Evolutionary conservation across 371 early-diverging fungal species (phyloP).

Genomic region (Syncephalis fuscata): DNA sequence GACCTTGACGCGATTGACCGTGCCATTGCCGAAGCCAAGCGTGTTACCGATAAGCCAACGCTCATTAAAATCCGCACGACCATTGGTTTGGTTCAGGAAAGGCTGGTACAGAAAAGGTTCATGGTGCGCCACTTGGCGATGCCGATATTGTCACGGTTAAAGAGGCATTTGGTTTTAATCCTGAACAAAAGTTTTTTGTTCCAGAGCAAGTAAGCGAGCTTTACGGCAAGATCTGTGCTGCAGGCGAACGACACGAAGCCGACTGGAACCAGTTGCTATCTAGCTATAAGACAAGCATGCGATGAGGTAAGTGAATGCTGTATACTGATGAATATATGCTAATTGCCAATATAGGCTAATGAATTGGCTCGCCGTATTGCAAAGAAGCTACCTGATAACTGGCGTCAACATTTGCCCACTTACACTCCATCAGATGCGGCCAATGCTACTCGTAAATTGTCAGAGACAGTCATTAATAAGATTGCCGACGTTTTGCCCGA

Average conservation of each 20-base stretch:
- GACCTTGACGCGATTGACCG: slow-evolving; percentile 51
- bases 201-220: slow-evolving; percentile 39
- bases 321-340: too few species aligned
- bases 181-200: slow-evolving; percentile 58
- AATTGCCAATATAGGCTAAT: slow-evolving; percentile 33
- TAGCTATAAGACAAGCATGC: slow-evolving; percentile 35
- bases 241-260: slow-evolving; percentile 37
- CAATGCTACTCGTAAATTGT: slow-evolving; percentile 85
- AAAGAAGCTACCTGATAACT: slow-evolving; percentile 57
- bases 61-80: slow-evolving; percentile 75
- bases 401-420: slow-evolving; percentile 51
- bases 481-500: slow-evolving; percentile 66
- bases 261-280: slow-evolving; percentile 63
- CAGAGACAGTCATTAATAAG: slow-evolving; percentile 67
- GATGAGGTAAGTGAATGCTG: too few species aligned
- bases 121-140: slow-evolving; percentile 81
- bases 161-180: slow-evolving; percentile 67
- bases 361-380: slow-evolving; percentile 65
- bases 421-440: slow-evolving; percentile 64
- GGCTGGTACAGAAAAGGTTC: slow-evolving; percentile 79
- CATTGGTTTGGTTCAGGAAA: slow-evolving; percentile 78
- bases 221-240: slow-evolving; percentile 36
- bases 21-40: slow-evolving; percentile 67
- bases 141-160: slow-evolving; percentile 84
- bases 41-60: slow-evolving; percentile 72